phyloP scores from a whole-genome alignment of 2,329 filamentous ascomycete genomes.

The Hymenoscyphus scutula region DNA sequence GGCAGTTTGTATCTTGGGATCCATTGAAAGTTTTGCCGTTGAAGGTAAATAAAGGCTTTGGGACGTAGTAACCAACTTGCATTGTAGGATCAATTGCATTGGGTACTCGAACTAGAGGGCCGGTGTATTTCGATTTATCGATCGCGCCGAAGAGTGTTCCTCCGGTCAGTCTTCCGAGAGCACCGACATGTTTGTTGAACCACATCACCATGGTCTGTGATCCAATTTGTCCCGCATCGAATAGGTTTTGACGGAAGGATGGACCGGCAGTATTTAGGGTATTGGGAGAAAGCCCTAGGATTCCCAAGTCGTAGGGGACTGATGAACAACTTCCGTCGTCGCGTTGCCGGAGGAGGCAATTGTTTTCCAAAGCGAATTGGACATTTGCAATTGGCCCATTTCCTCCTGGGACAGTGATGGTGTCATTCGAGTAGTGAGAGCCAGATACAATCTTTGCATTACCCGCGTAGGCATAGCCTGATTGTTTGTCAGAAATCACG shows the following conservation, averaged over 20 bases:
- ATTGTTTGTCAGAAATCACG: slow-evolving; percentile 10
- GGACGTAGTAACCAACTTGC: slow-evolving; percentile 27
- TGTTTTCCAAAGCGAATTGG: slow-evolving; percentile 32
- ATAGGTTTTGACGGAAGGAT: slow-evolving; percentile 36
- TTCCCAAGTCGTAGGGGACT: slow-evolving; percentile 33
- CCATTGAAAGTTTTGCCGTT: slow-evolving; percentile 23
- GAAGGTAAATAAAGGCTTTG: slow-evolving; percentile 29
- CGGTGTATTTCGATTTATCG: slow-evolving; percentile 37
- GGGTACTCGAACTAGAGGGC: slow-evolving; percentile 35
- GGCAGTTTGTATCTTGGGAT: slow-evolving; percentile 24
- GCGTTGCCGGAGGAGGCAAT: slow-evolving; percentile 24
- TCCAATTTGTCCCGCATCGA: slow-evolving; percentile 31
- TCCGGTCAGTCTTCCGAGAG: slow-evolving; percentile 32
- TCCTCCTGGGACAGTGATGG: slow-evolving; percentile 27
- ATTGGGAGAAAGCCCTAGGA: slow-evolving; percentile 35
- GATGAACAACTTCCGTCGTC: slow-evolving; percentile 24
- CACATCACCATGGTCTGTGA: slow-evolving; percentile 37
- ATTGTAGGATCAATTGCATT: slow-evolving; percentile 7
- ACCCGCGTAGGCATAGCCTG: slow-evolving; percentile 20
- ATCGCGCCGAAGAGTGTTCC: slow-evolving; percentile 38
- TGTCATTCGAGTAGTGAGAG: slow-evolving; percentile 25
- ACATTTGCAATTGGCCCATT: slow-evolving; percentile 30
- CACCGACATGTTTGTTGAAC: slow-evolving; percentile 35
- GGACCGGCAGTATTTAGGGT: slow-evolving; percentile 30
- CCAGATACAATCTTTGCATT: slow-evolving; percentile 22